Percentiles rank a stretch among this genome's conserved stretches.
Evolutionary conservation across 139 green algal genomes (phyloP).

Genomic region (Chlorella sp.): DNA sequence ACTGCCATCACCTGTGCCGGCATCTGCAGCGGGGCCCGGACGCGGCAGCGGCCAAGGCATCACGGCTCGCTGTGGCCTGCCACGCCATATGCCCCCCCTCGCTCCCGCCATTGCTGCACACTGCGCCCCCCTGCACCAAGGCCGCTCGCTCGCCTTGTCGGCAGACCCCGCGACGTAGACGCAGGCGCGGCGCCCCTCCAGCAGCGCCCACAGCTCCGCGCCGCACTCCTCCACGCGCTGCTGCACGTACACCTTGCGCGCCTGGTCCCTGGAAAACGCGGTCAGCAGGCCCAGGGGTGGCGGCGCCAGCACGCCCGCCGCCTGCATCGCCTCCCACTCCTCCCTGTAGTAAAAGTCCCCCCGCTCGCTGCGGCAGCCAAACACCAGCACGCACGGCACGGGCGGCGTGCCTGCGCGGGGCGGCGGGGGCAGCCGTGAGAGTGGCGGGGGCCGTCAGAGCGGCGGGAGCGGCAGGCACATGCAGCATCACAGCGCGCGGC

Average conservation of each 20-base stretch:
- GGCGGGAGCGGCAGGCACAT: no score
- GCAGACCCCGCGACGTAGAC: slow-evolving; percentile 83
- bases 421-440: background rate
- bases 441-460: no score
- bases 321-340: slow-evolving; percentile 66
- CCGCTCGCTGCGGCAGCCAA: slow-evolving; percentile 78
- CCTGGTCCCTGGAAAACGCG: slow-evolving; percentile 73
- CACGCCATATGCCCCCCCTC: no score
- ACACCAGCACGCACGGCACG: slow-evolving; percentile 74
- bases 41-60: no score
- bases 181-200: slow-evolving; percentile 56
- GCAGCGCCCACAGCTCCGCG: slow-evolving; percentile 59
- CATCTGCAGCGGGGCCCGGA: no score
- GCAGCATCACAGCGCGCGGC: background rate
- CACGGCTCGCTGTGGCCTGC: no score
- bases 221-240: slow-evolving; percentile 70
- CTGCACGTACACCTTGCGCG: slow-evolving; percentile 81
- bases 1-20: slow-evolving; percentile 67
- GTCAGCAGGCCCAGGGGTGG: slow-evolving; percentile 57
- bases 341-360: slow-evolving; percentile 83
- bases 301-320: slow-evolving; percentile 47
- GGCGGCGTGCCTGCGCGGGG: no score
- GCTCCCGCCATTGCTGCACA: no score
- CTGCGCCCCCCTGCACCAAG: no score
- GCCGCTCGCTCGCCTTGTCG: no score